Base-by-base conservation (phyloP, 257 asterid species). In the Solanum habrochaites region DNA sequence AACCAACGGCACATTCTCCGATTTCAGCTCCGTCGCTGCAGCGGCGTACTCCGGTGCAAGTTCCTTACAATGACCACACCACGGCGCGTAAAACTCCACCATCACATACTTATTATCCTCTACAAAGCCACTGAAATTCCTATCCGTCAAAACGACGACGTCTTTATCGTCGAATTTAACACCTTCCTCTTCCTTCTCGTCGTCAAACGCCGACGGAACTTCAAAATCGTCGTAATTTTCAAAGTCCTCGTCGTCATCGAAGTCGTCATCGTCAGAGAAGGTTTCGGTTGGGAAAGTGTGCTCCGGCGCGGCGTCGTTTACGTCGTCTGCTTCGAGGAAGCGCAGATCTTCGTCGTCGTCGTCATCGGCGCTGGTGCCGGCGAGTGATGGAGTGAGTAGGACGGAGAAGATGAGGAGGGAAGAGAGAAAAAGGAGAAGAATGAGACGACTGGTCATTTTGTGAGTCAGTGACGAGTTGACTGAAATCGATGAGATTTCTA, bases 61-160 rank as follows among this genome's bases (percentile, higher is more conserved):
- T 3, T 94, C 92, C 91, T 93, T 92, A 89, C 98, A 95, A 78
- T 95, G 98, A 8, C 98, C 98, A 89, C 99, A 95, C 99, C 99
- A 96, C 85, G 98, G 98, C 56, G 98, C 98, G 90, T 96, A 96
- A 86, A 96, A 96, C 83, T 96, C 98, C 90, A 96, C 98, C 98
- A 96, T 92, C 88, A 93, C 98, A 85, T 89, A 96, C 90, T 90
- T 92, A 86, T 95, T 93, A 39, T 86, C 91, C 91, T 88, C 93
- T 1, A 95, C 81, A 86, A 93, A 94, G 23, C 93, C 98, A 60
- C 89, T 95, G 89, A 96, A 96, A 83, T 96, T 96, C 35, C 94
- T 83, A 35, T 91, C 94, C 85, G 87, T 88, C 91, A 96, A 91
- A 16, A 95, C 93, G 62, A 91, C 92, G 56, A 96, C 99, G 88